These are phyloP conservation scores for Blastobotrys ciferrii DNA, from an alignment of 1,139 yeast species.

Conservation along the genomic window DNA sequence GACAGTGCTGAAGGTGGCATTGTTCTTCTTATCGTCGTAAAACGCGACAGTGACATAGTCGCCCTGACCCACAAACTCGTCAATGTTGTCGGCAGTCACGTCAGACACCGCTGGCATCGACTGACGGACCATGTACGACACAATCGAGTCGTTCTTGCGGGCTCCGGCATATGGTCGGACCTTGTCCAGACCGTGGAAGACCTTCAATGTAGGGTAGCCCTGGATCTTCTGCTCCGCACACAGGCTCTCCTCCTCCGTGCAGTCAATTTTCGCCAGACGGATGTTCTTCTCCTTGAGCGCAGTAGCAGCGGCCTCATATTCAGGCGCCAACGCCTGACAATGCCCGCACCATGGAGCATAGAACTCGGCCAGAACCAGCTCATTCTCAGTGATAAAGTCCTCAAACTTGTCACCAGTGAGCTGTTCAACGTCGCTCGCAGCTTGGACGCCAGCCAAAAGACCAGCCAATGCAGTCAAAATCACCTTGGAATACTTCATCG, in stretches of 20 bases:
- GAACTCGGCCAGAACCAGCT: conserved; percentile 88
- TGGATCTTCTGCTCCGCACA: conserved; percentile 72
- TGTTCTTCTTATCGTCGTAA: conserved; percentile 40
- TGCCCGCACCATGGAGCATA: conserved; percentile 99
- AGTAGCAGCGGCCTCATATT: conserved; percentile 83
- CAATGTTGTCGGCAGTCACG: conserved; percentile 51
- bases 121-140: conserved; percentile 76
- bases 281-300: conserved; percentile 61
- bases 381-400: conserved; percentile 64
- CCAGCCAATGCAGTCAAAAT: conserved; percentile 13
- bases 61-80: conserved; percentile 45
- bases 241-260: conserved; percentile 80
- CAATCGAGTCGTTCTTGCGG: conserved; percentile 76
- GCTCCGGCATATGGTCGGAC: conserved; percentile 69
- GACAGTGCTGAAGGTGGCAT: conserved; percentile 51
- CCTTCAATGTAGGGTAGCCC: conserved; percentile 92
- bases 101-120: conserved; percentile 73
- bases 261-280: conserved; percentile 86
- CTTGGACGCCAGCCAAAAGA: conserved; percentile 7
- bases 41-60: conserved; percentile 52
- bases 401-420: conserved; percentile 54
- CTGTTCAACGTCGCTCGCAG: conserved; percentile 66
- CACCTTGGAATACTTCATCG: conserved; percentile 12
- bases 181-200: conserved; percentile 63
- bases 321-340: conserved; percentile 92